Base-by-base conservation (phyloP, 73 alveolate species). In the Paramecium sonneborni region DNA sequence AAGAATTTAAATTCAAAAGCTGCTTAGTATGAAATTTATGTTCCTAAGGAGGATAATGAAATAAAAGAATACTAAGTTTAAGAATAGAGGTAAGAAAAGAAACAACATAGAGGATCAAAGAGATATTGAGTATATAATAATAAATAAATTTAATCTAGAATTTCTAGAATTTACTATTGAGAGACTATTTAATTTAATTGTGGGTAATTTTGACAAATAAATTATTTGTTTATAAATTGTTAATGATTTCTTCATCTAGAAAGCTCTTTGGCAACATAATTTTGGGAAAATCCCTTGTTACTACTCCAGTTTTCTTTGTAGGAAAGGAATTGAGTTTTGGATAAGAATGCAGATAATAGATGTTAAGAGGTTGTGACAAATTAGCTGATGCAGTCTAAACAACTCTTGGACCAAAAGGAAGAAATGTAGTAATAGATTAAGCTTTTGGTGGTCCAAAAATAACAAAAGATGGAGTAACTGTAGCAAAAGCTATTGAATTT, bases 401-500 rank as follows among this genome's bases (percentile, higher is more conserved):
- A 39, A 96, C 98, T 18, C 89, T 96, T 79, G 98, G 98, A 38
- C 98, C 98, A 8, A 92, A 96, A 58, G 98, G 98, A 38, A 92
- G 98, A 85, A 96, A 96, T 85, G 98, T 96, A 20, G 94, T 96
- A 85, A 68, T 96, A 70, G 98, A 96, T 79, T 55, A 93, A 90
- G 91, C 95, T 7, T 97, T 95, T 93, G 99, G 98, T 15, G 79
- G 95, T 20, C 99, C 99, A 12, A 96, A 95, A 92, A 95, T 97
- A 84, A 96, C 99, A 15, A 97, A 97, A 93, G 97, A 93, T 93
- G 99, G 99, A 58, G 99, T 98, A 69, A 98, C 99, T 44, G 99
- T 98, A 12, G 99, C 99, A 55, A 98, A 96, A 93, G 96, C 96
- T 23, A 96, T 98, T 85, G 99, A 97, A 88, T 96, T 98, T 85